These are phyloP conservation scores for Coniophora puteana DNA, from an alignment of 1,284 basidiomycete genomes.

Conservation along the genomic window DNA sequence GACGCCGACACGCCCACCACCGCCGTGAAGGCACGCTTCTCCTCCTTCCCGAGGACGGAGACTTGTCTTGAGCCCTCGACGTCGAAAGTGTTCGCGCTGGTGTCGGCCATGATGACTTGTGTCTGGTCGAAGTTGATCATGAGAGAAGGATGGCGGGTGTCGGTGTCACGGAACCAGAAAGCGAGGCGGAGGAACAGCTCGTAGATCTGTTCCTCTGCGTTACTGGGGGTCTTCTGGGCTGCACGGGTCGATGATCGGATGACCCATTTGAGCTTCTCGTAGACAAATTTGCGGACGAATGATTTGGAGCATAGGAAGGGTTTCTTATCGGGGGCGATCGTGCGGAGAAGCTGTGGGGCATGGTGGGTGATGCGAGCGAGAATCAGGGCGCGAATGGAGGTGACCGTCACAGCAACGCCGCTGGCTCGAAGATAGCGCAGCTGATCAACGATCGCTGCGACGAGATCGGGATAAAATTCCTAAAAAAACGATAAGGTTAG, in stretches of 20 bases:
- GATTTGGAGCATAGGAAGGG: too few relatives aligned
- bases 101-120: not conserved
- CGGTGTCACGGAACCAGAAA: not conserved
- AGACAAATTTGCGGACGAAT: too few relatives aligned
- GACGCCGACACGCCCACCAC: not conserved
- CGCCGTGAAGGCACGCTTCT: not conserved
- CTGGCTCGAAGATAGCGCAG: too few relatives aligned
- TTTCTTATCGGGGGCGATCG: too few relatives aligned
- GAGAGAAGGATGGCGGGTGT: not conserved
- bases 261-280: not conserved
- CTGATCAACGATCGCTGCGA: too few relatives aligned
- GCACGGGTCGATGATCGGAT: not conserved
- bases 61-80: not conserved
- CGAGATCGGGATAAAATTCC: too few relatives aligned
- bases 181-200: not conserved
- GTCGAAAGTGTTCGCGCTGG: not conserved
- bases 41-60: not conserved
- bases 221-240: not conserved
- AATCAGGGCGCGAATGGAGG: too few relatives aligned
- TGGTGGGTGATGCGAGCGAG: too few relatives aligned
- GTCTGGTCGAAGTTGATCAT: not conserved
- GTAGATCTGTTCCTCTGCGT: not conserved
- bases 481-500: too few relatives aligned
- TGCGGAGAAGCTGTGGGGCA: too few relatives aligned
- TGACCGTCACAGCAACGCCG: too few relatives aligned